These are phyloP conservation scores for Penicillium capsulatum DNA, from an alignment of 2,329 filamentous ascomycete genomes.

Conservation along the genomic window DNA sequence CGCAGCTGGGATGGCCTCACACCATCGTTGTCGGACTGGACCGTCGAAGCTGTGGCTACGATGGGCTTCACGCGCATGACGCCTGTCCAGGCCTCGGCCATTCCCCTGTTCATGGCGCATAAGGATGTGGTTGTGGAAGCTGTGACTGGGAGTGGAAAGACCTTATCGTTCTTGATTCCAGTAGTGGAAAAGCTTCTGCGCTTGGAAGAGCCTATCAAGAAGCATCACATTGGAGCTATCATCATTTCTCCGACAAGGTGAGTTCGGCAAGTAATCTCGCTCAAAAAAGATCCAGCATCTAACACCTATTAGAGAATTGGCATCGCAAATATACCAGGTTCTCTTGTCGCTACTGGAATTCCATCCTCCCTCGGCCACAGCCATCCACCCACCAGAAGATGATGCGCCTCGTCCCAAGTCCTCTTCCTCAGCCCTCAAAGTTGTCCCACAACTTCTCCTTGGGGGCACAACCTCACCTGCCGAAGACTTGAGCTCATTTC, in stretches of 20 bases:
- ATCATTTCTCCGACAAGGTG: conserved; percentile 79
- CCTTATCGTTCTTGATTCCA: conserved; percentile 78
- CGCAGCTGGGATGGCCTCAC: conserved; percentile 66
- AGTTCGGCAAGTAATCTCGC: conserved; percentile 4
- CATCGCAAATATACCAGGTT: conserved; percentile 82
- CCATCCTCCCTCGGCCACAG: conserved; percentile 67
- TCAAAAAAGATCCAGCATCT: background rate
- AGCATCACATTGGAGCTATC: conserved; percentile 84
- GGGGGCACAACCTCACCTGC: conserved; percentile 77
- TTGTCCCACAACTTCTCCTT: conserved; percentile 83
- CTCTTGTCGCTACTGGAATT: conserved; percentile 73
- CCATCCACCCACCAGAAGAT: conserved; percentile 43
- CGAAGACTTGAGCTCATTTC: conserved; percentile 80
- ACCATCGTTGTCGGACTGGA: conserved; percentile 73
- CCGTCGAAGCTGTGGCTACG: conserved; percentile 73
- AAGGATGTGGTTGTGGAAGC: conserved; percentile 93
- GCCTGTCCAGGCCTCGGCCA: conserved; percentile 87
- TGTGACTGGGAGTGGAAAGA: conserved; percentile 89
- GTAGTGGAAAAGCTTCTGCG: conserved; percentile 77
- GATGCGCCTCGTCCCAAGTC: conserved; percentile 37
- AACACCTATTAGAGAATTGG: conserved; percentile 63
- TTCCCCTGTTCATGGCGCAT: conserved; percentile 82
- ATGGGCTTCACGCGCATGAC: conserved; percentile 89
- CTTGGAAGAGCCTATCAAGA: conserved; percentile 76
- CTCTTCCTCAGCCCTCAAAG: conserved; percentile 49